phyloP scores from a whole-genome alignment of 2,329 filamentous ascomycete species.

The Aspergillus bombycis region DNA sequence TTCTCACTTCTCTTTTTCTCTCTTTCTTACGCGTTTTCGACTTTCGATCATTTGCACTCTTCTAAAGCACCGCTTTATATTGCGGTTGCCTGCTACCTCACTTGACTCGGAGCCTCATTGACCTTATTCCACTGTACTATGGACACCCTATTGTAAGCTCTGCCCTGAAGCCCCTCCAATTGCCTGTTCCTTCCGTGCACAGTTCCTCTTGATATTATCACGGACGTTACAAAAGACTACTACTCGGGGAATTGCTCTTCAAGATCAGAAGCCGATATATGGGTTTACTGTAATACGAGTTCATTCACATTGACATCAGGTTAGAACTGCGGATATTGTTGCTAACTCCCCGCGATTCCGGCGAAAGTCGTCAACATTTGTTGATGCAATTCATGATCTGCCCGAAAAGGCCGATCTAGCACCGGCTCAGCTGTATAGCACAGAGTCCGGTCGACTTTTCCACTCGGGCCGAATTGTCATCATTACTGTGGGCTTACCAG shows the following conservation, averaged over 20 bases:
- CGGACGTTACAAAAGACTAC: neutral
- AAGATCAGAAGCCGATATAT: neutral
- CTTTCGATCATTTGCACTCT: neutral
- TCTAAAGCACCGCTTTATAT: neutral
- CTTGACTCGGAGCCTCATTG: neutral
- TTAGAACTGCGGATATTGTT: constrained; percentile 85
- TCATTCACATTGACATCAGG: constrained; percentile 27
- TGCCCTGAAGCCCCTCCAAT: neutral
- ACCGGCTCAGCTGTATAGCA: constrained; percentile 95
- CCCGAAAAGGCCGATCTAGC: constrained; percentile 82
- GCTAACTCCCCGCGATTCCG: constrained; percentile 88
- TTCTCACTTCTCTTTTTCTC: constrained; percentile 3
- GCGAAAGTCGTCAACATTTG: constrained; percentile 91
- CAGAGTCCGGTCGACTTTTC: constrained; percentile 94
- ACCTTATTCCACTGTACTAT: constrained; percentile 30
- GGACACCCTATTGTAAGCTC: constrained; percentile 54
- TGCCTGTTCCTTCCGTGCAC: neutral
- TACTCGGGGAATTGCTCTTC: neutral
- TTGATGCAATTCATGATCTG: constrained; percentile 95
- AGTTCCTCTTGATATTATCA: neutral
- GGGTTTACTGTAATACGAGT: neutral
- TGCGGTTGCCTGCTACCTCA: neutral
- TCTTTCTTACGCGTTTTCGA: neutral
- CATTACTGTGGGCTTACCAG: constrained; percentile 92
- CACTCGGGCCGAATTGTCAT: constrained; percentile 97